These are phyloP conservation scores for Coemansia sp. DNA, from an alignment of 192 early-diverging fungal genomes.

Conservation along the genomic window DNA sequence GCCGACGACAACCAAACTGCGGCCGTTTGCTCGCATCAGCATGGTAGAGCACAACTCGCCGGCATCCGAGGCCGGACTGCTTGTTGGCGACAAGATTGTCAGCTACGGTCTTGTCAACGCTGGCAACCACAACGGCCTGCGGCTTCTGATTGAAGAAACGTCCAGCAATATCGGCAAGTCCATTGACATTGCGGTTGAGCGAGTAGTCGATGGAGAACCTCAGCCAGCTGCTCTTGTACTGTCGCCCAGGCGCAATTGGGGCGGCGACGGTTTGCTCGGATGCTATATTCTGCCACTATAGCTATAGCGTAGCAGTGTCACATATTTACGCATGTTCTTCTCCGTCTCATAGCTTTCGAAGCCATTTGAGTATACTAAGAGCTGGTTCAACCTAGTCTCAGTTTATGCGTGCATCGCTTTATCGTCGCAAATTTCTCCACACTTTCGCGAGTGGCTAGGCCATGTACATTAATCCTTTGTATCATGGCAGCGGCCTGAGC, in stretches of 20 bases:
- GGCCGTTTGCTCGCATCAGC: slow-evolving; percentile 42
- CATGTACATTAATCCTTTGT: too few relatives aligned
- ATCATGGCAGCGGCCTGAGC: slow-evolving; percentile 28
- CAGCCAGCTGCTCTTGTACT: slow-evolving; percentile 7
- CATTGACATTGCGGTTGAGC: slow-evolving; percentile 18
- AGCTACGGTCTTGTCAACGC: slow-evolving; percentile 16
- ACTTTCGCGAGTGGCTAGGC: too few relatives aligned
- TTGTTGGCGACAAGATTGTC: slow-evolving; percentile 33
- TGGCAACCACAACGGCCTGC: slow-evolving; percentile 17
- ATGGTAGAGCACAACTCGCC: slow-evolving; percentile 36
- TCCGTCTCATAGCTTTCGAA: background rate
- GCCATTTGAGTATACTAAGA: too few relatives aligned
- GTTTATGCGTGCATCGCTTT: too few relatives aligned
- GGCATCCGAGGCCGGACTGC: slow-evolving; percentile 31
- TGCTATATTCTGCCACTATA: slow-evolving; percentile 35
- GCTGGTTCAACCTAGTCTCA: too few relatives aligned
- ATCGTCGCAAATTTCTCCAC: too few relatives aligned
- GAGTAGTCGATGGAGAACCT: slow-evolving; percentile 30
- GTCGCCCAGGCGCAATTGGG: slow-evolving; percentile 34
- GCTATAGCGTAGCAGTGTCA: background rate
- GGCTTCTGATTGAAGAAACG: slow-evolving; percentile 12
- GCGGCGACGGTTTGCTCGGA: slow-evolving; percentile 42
- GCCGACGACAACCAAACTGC: background rate
- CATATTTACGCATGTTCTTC: background rate
- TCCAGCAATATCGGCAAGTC: slow-evolving; percentile 18